phyloP scores from a whole-genome alignment of 164 flowering plant species.

The Aristolochia fimbriata region DNA sequence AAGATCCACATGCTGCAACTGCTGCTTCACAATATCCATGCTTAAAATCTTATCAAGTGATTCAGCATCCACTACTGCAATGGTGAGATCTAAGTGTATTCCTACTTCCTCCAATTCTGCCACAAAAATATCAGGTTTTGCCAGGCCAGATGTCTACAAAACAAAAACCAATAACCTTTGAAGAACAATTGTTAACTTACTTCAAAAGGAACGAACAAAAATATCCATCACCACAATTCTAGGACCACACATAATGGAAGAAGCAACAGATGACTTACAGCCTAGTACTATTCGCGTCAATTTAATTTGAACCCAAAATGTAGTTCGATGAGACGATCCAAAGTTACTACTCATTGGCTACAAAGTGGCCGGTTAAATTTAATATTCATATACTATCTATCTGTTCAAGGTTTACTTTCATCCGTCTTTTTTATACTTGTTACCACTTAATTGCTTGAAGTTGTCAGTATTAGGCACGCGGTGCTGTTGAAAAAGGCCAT shows the following conservation, averaged over 20 bases:
- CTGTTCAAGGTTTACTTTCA: too few species aligned
- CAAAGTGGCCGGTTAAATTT: too few species aligned
- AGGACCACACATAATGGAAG: not conserved
- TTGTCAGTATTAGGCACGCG: too few species aligned
- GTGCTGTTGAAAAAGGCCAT: too few species aligned
- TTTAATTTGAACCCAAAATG: too few species aligned
- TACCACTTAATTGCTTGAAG: too few species aligned
- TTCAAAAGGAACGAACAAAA: not conserved
- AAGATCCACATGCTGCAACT: constrained; percentile 12
- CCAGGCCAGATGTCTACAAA: constrained; percentile 13
- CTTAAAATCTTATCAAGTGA: constrained; percentile 8
- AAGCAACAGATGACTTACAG: too few species aligned
- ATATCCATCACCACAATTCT: not conserved
- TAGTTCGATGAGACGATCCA: too few species aligned
- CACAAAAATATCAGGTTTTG: constrained; percentile 8
- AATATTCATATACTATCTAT: too few species aligned
- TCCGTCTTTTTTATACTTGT: too few species aligned
- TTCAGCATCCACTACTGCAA: constrained; percentile 12
- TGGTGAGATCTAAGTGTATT: constrained; percentile 4
- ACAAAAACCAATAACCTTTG: not conserved
- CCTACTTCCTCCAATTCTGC: constrained; percentile 9
- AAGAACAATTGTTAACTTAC: not conserved
- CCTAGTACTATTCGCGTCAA: too few species aligned
- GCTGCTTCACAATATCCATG: constrained; percentile 10
- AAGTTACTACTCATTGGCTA: too few species aligned